phyloP scores from a whole-genome alignment of 192 early-diverging fungal genomes.

The Kickxella alabastrina region DNA sequence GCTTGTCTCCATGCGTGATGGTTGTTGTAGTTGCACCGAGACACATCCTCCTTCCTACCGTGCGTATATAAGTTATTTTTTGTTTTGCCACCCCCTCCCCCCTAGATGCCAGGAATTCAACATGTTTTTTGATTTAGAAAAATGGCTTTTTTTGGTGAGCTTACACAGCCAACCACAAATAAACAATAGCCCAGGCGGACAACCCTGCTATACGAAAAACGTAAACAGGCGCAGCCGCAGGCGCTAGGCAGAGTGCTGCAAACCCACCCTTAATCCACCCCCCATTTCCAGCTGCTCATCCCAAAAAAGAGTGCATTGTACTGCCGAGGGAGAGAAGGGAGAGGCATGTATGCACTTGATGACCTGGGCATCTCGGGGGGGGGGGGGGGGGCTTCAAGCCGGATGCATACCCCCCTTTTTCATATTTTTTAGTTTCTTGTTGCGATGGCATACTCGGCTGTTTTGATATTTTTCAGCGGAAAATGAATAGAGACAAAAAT shows the following conservation, averaged over 20 bases:
- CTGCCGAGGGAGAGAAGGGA: background rate
- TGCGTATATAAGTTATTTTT: slow-evolving; percentile 10
- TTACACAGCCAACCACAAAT: background rate
- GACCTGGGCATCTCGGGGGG: slow-evolving; percentile 1
- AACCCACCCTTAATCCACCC: background rate
- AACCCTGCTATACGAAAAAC: background rate
- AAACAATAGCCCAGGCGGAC: background rate
- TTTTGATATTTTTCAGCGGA: too few species aligned
- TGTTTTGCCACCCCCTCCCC: slow-evolving; percentile 2
- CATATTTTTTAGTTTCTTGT: too few species aligned
- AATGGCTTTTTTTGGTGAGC: too few species aligned
- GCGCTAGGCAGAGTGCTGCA: background rate
- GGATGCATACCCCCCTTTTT: too few species aligned
- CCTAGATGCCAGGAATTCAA: slow-evolving; percentile 3
- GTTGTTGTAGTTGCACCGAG: slow-evolving; percentile 18
- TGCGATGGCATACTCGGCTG: too few species aligned
- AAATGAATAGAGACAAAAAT: too few species aligned
- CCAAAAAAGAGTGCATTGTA: background rate
- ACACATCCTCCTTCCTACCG: slow-evolving; percentile 24
- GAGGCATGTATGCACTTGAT: background rate
- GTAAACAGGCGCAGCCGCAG: background rate
- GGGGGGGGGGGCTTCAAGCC: too few species aligned
- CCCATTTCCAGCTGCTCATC: background rate
- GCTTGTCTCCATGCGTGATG: slow-evolving; percentile 39
- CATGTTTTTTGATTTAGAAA: too few species aligned